These are phyloP conservation scores for Pseudocercospora vitis DNA, from an alignment of 2,329 filamentous ascomycete genomes.

Conservation along the genomic window DNA sequence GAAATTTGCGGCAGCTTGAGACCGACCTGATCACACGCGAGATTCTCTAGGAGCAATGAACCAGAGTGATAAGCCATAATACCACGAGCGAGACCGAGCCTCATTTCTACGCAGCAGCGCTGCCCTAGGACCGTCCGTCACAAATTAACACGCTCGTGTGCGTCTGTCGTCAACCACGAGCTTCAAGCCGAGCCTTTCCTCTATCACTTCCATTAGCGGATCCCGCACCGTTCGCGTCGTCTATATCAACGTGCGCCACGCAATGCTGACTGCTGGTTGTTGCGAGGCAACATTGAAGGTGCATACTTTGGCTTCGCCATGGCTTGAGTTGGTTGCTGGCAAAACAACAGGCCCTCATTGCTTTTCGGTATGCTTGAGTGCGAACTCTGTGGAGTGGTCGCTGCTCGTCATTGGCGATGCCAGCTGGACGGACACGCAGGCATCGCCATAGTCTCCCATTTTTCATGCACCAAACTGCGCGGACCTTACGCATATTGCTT, in stretches of 20 bases:
- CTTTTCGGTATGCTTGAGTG: too few relatives aligned
- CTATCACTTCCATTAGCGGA: not conserved
- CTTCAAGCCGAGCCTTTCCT: not conserved
- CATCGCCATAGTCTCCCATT: too few relatives aligned
- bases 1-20: conserved; percentile 39
- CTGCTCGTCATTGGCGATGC: too few relatives aligned
- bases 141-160: conserved; percentile 8
- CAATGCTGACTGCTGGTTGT: not conserved
- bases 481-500: too few relatives aligned
- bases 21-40: not conserved
- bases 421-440: too few relatives aligned
- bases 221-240: too few relatives aligned
- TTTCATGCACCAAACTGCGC: too few relatives aligned
- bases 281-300: not conserved
- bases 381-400: too few relatives aligned
- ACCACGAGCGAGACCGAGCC: not conserved
- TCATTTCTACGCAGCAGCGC: conserved; percentile 16
- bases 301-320: not conserved
- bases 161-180: conserved; percentile 11
- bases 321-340: not conserved
- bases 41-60: conserved; percentile 5
- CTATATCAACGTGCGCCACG: not conserved
- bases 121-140: conserved; percentile 21
- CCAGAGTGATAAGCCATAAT: conserved; percentile 9
- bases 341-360: too few relatives aligned